These are phyloP conservation scores for Melampsora americana DNA, from an alignment of 1,284 basidiomycete species.

Conservation along the genomic window DNA sequence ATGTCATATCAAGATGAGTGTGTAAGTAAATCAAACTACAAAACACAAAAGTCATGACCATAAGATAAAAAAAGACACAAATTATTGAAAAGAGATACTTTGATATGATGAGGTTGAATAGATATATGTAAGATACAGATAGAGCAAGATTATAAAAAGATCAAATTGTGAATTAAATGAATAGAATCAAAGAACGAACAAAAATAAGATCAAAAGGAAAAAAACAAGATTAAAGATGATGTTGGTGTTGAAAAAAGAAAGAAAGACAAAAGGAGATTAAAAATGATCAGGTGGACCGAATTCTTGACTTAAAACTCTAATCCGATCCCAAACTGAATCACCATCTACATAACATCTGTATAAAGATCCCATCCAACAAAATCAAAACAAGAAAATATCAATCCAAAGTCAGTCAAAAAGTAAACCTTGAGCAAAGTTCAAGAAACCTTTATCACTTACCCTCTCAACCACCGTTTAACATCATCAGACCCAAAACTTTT, in stretches of 20 bases:
- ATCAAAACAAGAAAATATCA: conserved; percentile 9
- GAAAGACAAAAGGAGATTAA: neutral
- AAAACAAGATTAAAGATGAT: too few species aligned
- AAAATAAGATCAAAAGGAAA: too few species aligned
- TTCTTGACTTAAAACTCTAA: conserved; percentile 15
- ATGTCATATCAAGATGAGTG: too few species aligned
- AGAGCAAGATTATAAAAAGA: too few species aligned
- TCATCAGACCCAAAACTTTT: conserved; percentile 47
- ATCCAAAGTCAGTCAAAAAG: neutral
- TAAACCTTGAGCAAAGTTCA: neutral
- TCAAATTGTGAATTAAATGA: too few species aligned
- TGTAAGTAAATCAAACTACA: too few species aligned
- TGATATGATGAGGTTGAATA: too few species aligned
- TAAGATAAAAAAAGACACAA: too few species aligned
- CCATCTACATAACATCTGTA: conserved; percentile 43
- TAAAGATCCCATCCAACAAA: neutral
- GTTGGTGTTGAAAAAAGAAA: neutral
- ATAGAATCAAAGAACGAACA: too few species aligned
- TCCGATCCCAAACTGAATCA: conserved; percentile 42
- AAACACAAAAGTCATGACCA: too few species aligned
- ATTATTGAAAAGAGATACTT: too few species aligned
- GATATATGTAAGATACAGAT: too few species aligned
- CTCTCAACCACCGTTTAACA: conserved; percentile 38
- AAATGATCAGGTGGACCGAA: neutral
- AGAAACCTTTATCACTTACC: conserved; percentile 18